Evolutionary conservation across 2,329 filamentous ascomycete species (phyloP), one percentile per base, ranked within the genome.

Genomic region (Simplicillium aogashimaense): DNA sequence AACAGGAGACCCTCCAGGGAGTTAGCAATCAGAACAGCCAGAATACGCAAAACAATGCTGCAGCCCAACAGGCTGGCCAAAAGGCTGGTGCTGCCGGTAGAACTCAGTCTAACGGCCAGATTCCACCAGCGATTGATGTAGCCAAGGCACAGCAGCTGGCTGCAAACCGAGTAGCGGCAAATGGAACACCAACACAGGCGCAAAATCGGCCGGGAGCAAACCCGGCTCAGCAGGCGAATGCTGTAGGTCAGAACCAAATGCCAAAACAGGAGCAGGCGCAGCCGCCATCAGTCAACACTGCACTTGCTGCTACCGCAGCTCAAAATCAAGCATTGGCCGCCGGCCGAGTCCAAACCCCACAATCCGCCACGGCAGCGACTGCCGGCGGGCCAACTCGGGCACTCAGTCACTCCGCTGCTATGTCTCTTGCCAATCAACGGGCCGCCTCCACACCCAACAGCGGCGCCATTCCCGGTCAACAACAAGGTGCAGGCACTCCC

Each of bases 321-420:
- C 69, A 44, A 41, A 70, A 70, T 7, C 70, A 71, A 16, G 72
- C 69, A 1, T 70, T 73, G 40, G 58, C 59, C 14, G 61, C 66
- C 4, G 61, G 62, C 8, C 66, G 72, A 37, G 58, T 70, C 6
- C 67, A 67, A 42, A 74, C 72, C 9, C 67, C 72, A 2, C 72
- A 76, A 42, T 55, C 59, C 1, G 61, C 63, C 3, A 62, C 61
- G 1, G 58, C 64, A 8, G 58, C 58, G 34, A 62, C 57, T 9
- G 57, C 56, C 9, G 52, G 60, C 35, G 57, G 60, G 7, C 57
- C 56, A 9, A 61, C 65, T 2, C 60, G 63, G 13, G 60, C 70
- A 3, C 59, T 72, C 25, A 69, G 63, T 20, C 69, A 73, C 50
- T 66, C 68, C 13, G 69, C 63, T 34, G 70, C 68, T n/a, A 62